Evolutionary conservation across 257 asterid species (phyloP).

Genomic region (Striga asiatica): DNA sequence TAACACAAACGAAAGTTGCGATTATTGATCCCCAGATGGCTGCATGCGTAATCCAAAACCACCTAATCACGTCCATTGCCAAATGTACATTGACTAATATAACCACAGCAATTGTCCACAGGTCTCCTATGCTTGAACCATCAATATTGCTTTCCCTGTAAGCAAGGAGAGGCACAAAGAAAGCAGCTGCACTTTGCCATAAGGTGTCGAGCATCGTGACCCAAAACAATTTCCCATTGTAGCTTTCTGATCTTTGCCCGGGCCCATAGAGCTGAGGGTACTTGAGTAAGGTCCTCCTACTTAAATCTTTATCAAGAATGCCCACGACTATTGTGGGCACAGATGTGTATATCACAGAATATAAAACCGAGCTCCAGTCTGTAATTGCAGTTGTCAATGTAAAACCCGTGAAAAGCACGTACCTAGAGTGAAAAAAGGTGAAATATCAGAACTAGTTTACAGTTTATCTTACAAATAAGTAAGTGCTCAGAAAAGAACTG

Average conservation of each 20-base stretch:
- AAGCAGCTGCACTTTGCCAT: conserved; percentile 82
- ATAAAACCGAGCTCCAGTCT: conserved; percentile 94
- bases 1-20: conserved; percentile 75
- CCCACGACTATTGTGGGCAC: conserved; percentile 83
- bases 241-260: conserved; percentile 84
- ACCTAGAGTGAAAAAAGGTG: conserved; percentile 39
- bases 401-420: conserved; percentile 65
- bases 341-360: conserved; percentile 74
- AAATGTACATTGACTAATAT: conserved; percentile 72
- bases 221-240: conserved; percentile 69
- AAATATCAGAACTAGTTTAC: background rate
- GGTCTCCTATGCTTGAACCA: conserved; percentile 79
- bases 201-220: conserved; percentile 64
- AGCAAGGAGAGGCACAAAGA: conserved; percentile 62
- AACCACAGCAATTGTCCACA: conserved; percentile 86
- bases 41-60: conserved; percentile 82
- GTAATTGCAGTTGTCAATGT: conserved; percentile 86
- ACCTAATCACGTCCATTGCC: conserved; percentile 85
- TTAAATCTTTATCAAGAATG: conserved; percentile 75
- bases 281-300: conserved; percentile 59
- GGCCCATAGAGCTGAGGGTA: conserved; percentile 80
- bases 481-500: background rate
- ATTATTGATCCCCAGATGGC: conserved; percentile 83
- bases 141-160: conserved; percentile 64
- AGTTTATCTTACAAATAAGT: background rate